Percentiles rank a stretch among this genome's conserved stretches.
Evolutionary conservation across 2,329 filamentous ascomycete species (phyloP).

Genomic region (Chaetomium globosum): DNA sequence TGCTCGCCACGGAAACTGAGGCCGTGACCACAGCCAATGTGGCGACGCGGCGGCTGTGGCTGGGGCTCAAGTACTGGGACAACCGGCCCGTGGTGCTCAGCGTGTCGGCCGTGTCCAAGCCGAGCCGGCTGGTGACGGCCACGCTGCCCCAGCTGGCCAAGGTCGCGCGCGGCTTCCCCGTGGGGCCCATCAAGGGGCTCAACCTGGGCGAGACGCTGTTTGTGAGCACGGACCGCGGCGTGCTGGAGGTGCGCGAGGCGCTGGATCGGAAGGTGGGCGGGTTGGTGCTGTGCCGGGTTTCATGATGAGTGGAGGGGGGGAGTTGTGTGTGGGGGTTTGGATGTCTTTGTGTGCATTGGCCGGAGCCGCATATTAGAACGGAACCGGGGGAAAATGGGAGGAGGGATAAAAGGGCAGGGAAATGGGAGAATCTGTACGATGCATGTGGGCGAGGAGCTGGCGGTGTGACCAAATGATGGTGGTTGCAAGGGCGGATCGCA

Average conservation of each 20-base stretch:
- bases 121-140: conserved; percentile 71
- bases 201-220: conserved; percentile 82
- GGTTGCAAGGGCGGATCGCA: not conserved
- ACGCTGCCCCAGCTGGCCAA: conserved; percentile 62
- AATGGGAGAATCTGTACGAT: conserved; percentile 18
- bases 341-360: not conserved
- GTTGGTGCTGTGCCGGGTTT: conserved; percentile 72
- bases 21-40: conserved; percentile 71
- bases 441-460: conserved; percentile 12
- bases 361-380: not conserved
- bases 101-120: conserved; percentile 70
- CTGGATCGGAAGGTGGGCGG: conserved; percentile 81
- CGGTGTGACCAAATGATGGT: not conserved
- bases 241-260: conserved; percentile 81
- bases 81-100: conserved; percentile 74
- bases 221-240: conserved; percentile 72
- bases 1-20: conserved; percentile 54
- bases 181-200: conserved; percentile 72
- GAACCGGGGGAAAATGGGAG: not conserved
- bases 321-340: not conserved
- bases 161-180: conserved; percentile 69
- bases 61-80: conserved; percentile 88
- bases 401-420: not conserved
- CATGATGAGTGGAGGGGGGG: conserved; percentile 40
- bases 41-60: conserved; percentile 75